Evolutionary conservation across 192 early-diverging fungal species (phyloP).

Genomic region (Chytriomyces sp.): DNA sequence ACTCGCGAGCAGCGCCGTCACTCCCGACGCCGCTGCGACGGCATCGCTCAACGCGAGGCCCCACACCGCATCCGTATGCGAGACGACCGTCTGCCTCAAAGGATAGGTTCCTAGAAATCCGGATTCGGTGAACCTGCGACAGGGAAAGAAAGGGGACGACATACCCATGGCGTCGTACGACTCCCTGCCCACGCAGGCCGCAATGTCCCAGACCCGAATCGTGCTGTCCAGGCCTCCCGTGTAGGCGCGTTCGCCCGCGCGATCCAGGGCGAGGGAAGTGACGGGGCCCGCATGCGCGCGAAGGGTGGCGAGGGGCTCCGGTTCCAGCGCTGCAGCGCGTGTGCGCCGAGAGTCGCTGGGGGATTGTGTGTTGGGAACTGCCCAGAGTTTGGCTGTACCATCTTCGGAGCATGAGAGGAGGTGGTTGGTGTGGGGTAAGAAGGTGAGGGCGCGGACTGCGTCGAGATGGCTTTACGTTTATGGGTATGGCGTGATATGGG

Average conservation of each 20-base stretch:
- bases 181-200: not conserved
- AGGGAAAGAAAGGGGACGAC: not conserved
- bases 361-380: constrained; percentile 44
- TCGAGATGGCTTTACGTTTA: constrained; percentile 83
- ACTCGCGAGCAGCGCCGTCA: constrained; percentile 53
- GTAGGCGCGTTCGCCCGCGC: constrained; percentile 62
- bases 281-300: constrained; percentile 74
- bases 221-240: constrained; percentile 77
- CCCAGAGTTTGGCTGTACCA: constrained; percentile 77
- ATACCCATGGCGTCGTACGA: constrained; percentile 6
- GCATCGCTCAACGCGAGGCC: constrained; percentile 64
- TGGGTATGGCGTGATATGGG: too few relatives aligned
- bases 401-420: constrained; percentile 80
- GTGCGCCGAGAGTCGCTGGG: not conserved
- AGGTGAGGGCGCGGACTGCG: constrained; percentile 62
- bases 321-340: constrained; percentile 39
- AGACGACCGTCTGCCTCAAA: constrained; percentile 61
- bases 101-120: constrained; percentile 17
- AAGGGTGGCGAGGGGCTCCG: constrained; percentile 72
- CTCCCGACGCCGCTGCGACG: constrained; percentile 2
- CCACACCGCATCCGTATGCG: constrained; percentile 87
- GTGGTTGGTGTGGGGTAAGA: constrained; percentile 54
- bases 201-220: constrained; percentile 59
- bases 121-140: not conserved
- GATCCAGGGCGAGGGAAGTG: constrained; percentile 65